Percentiles rank a stretch among this genome's conserved stretches.
Evolutionary conservation across 1,284 basidiomycete species (phyloP).

Genomic region (Athelia sp.): DNA sequence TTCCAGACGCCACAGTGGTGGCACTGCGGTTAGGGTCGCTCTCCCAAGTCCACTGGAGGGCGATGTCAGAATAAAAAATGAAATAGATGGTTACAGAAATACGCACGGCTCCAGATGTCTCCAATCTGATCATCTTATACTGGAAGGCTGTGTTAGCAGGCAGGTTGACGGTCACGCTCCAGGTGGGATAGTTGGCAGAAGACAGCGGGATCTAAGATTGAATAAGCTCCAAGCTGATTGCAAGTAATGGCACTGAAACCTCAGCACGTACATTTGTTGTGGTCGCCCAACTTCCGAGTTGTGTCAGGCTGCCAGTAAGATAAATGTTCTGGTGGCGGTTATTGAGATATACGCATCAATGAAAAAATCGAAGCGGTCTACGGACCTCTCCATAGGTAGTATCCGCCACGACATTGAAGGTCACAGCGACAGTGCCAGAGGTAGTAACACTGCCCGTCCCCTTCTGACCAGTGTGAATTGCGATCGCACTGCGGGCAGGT

Average conservation of each 20-base stretch:
- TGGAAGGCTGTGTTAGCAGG: conserved; percentile 18
- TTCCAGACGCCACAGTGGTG: conserved; percentile 13
- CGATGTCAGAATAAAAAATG: background rate
- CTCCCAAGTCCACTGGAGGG: conserved; percentile 20
- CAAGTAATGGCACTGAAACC: background rate
- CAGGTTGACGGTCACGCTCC: conserved; percentile 17
- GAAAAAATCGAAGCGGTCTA: background rate
- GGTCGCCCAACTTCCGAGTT: background rate
- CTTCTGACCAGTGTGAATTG: conserved; percentile 44
- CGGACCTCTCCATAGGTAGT: background rate
- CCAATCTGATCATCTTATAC: conserved; percentile 24
- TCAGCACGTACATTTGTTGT: background rate
- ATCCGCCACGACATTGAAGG: background rate
- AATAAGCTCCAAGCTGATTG: background rate
- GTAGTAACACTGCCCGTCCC: conserved; percentile 15
- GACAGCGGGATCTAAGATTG: conserved; percentile 13
- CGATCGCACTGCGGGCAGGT: conserved; percentile 48
- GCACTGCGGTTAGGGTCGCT: conserved; percentile 22
- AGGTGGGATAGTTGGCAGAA: conserved; percentile 16
- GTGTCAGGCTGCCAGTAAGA: background rate
- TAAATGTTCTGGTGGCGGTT: background rate
- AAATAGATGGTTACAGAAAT: background rate
- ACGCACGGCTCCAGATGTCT: conserved; percentile 14
- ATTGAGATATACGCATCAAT: background rate
- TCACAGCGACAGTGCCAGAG: background rate